Base-by-base conservation (phyloP, 1,284 basidiomycete genomes). In the Malassezia vespertilionis region DNA sequence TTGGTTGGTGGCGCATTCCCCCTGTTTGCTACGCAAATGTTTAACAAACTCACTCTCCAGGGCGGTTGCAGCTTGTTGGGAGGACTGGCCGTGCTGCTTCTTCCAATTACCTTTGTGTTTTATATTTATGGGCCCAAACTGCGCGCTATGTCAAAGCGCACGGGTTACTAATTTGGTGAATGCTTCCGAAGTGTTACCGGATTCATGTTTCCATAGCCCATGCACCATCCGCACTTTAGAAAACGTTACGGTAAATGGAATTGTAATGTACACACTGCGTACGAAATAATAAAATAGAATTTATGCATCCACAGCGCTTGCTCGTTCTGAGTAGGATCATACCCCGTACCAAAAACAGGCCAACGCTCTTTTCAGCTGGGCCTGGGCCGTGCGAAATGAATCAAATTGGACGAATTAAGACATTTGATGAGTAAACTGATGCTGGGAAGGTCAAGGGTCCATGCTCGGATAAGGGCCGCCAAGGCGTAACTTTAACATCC, bases 1-100 rank as follows among this genome's bases (percentile, higher is more conserved):
- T 12, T 32, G 11, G 20, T 56, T 1, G 58, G 57, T 0, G 45
- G 43, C 7, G 58, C 40, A 5, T 60, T 60, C 33, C 52, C 56
- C 8, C 27, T 56, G 20, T 43, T 40, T 9, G 33, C 50, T 7
- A 44, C 33, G 2, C 21, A 24, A 12, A 37, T 44, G 43, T 44
- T 44, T 27, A 27, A 23, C 3, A 18, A 26, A 12, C 30, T 52
- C 10, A 52, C 46, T 4, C 3, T 52, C 0, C 49, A 52, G 22
- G 49, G 49, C 3, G 49, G 49, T 14, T 46, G 44, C 31, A 46
- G 44, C 21, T 33, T 52, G 3, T 20, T 52, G 9, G 49, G 44
- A 23, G 49, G 46, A 2, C 23, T 52, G 22, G 49, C 33, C 12
- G 17, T 49, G 10, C 20, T 52, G 5, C 17, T 52, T 31, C 11